Conservation (phyloP, 192 early-diverging fungal genomes). For the Linnemannia schmuckeri region DNA sequence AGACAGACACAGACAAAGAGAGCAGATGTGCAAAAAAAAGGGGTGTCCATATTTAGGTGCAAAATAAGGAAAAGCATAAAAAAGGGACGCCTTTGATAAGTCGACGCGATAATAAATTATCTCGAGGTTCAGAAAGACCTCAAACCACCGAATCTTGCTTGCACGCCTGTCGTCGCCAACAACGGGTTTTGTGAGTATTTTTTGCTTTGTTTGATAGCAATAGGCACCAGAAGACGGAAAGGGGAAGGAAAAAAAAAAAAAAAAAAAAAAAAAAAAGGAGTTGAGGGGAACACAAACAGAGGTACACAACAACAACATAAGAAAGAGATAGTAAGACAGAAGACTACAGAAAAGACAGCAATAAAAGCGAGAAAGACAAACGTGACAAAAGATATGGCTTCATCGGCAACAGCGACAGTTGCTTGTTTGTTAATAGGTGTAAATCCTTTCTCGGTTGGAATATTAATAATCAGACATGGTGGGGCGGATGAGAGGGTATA, state of each 20-base stretch:
- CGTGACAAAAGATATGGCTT: slow-evolving; percentile 11
- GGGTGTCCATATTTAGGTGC: background rate
- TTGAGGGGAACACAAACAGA: background rate
- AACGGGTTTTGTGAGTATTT: background rate
- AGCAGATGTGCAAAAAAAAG: background rate
- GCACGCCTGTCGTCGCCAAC: background rate
- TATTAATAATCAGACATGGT: background rate
- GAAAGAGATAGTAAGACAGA: background rate
- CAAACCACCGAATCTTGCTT: background rate
- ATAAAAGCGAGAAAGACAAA: background rate
- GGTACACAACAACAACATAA: background rate
- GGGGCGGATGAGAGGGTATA: no score
- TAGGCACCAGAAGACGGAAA: background rate
- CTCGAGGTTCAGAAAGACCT: background rate
- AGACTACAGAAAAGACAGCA: background rate
- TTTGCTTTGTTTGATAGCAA: background rate
- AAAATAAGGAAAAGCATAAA: background rate
- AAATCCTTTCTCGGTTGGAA: background rate
- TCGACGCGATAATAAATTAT: background rate
- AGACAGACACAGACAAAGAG: background rate
- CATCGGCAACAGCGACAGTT: background rate
- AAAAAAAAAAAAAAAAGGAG: slow-evolving; percentile 2
- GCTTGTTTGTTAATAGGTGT: background rate
- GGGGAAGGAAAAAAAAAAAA: background rate
- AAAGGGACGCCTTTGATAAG: background rate